Evolutionary conservation across 2,329 filamentous ascomycete genomes (phyloP), one percentile per base, ranked within the genome.

Genomic region (Hypoxylon sp.): DNA sequence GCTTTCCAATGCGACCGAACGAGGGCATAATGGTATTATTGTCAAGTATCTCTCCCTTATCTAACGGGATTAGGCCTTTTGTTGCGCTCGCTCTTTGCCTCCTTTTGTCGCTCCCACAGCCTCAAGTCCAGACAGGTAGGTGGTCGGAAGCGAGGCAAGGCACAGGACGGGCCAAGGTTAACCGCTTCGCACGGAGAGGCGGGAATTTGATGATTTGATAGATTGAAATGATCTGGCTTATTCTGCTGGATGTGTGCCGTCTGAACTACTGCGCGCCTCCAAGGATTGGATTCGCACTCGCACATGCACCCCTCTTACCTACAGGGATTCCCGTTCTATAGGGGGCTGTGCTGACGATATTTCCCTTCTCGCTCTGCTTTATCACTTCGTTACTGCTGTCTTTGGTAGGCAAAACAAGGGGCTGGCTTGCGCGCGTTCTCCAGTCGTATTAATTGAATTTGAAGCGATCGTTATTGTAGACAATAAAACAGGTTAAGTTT

Each of bases 1-100:
- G 83, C 81, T 81, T 87, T 77, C 83, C 82, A 77, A 86, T 79
- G 76, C 85, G 85, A 79, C 82, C 80, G 79, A 87, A 87, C 79
- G 79, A 79, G 75, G 82, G 84, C 85, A 87, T 87, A 78, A 77
- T 80, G 75, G 68, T 72, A 71, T 66, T 72, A 70, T 67, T 71
- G 65, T 64, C 61, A 61, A 58, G 51, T 41, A 56, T 45, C 17
- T 60, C 48, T 61, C 61, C 60, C 50, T 66, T 43, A 67, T 57
- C 55, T 60, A 58, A 65, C 63, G 58, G 65, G 60, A 56, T 66
- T 41, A 43, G 58, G 55, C 53, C 49, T 62, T 62, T 63, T 59
- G 34, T 60, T 17, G 34, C 43, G 43, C 43, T 53, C 48, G 55
- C 50, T 60, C 51, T 63, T 32, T 62, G 25, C 57, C 61, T 65